phyloP scores from a whole-genome alignment of 345 rosid species.

The Raphanus sativus region DNA sequence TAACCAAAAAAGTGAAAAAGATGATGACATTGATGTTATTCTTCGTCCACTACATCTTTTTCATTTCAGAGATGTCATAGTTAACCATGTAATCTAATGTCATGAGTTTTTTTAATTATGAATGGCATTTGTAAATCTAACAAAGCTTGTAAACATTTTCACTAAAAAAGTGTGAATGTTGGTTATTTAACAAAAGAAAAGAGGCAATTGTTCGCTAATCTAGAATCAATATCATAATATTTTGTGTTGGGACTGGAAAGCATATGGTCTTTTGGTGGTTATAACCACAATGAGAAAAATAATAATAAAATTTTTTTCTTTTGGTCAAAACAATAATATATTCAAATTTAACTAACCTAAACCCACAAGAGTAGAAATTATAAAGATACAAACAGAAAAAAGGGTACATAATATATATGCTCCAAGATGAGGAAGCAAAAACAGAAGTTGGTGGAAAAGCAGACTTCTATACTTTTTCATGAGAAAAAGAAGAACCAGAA shows the following conservation, averaged over 20 bases:
- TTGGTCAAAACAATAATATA: slow-evolving; percentile 10
- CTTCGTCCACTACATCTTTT: not conserved
- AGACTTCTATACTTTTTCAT: slow-evolving; percentile 10
- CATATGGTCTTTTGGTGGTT: too few relatives aligned
- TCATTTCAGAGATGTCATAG: not conserved
- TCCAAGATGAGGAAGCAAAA: slow-evolving; percentile 16
- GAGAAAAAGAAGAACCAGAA: not conserved
- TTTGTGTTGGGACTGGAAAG: not conserved
- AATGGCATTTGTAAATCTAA: not conserved
- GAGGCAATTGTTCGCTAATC: not conserved
- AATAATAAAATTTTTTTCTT: slow-evolving; percentile 8
- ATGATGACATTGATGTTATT: not conserved
- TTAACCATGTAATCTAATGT: not conserved
- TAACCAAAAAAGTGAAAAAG: too few relatives aligned
- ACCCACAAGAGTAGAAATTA: too few relatives aligned
- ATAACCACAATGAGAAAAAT: not conserved
- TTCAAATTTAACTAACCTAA: slow-evolving; percentile 31
- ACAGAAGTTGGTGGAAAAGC: not conserved
- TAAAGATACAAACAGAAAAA: not conserved
- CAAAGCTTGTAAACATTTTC: not conserved
- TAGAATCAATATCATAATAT: not conserved
- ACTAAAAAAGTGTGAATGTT: not conserved
- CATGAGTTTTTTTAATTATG: not conserved
- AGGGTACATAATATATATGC: slow-evolving; percentile 18
- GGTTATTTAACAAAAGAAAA: not conserved